Evolutionary conservation across 2,329 filamentous ascomycete genomes (phyloP), one percentile per base, ranked within the genome.

Genomic region (Spiromastix sp.): DNA sequence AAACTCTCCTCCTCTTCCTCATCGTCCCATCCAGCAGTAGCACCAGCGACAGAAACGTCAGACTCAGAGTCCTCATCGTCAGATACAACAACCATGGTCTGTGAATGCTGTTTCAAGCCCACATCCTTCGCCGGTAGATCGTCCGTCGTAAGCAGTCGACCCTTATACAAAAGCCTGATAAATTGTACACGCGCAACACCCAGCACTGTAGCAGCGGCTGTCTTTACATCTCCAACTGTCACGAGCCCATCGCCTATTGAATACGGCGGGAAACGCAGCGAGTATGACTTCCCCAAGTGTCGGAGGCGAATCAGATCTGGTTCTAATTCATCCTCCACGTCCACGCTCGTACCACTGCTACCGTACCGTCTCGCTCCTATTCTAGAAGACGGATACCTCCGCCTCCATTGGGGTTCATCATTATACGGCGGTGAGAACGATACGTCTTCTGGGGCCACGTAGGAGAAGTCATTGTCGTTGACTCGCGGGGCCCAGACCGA

Each of bases 141-240:
- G 43, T 68, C 58, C 39, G 66, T 51, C 35, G 60, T 61, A 32
- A 69, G 46, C 22, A 64, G 42, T 19, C 56, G 59, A 17, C 63
- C 63, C 48, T 68, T 68, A 49, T 68, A 69, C 4, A 68, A 49
- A 22, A 69, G 42, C 36, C 58, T 59, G 38, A 69, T 51, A 16
- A 56, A 53, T 25, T 56, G 47, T 10, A 56, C 51, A 33, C 63
- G 49, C 3, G 45, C 38, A 5, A 57, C 55, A 10, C 52, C 52
- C 11, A 59, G 55, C 38, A 51, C 49, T 22, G 52, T 46, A 2
- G 61, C 65, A 9, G 63, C 62, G 4, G 51, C 48, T 25, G 55
- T 48, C 28, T 65, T 51, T 26, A 68, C 42, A 12, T 63, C 52
- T 18, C 59, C 56, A 20, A 68, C 55, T 17, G 52, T 63, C 30